These are phyloP conservation scores for Lentinula edodes DNA, from an alignment of 768 basidiomycete genomes.

Conservation along the genomic window DNA sequence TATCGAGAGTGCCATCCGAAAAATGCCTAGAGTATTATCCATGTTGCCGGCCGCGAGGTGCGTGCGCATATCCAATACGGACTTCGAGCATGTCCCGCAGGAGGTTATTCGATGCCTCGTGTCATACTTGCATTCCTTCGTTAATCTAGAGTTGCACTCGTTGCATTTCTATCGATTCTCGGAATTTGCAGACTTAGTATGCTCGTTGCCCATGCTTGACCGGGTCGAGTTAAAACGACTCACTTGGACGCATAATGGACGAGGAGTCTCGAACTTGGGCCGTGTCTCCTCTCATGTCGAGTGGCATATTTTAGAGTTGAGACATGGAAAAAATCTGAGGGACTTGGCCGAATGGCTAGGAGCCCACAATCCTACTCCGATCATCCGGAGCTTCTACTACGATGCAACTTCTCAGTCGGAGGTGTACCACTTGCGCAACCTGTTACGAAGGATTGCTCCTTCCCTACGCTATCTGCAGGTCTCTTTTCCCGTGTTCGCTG, in stretches of 20 bases:
- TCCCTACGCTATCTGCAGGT: slow-evolving; percentile 1
- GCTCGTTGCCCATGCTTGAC: neutral
- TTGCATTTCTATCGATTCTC: slow-evolving; percentile 6
- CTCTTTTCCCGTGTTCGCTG: neutral
- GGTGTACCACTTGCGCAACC: neutral
- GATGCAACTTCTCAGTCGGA: slow-evolving; percentile 1
- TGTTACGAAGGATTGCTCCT: neutral
- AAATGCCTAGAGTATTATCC: slow-evolving; percentile 3
- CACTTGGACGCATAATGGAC: slow-evolving; percentile 2
- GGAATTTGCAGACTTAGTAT: slow-evolving; percentile 3
- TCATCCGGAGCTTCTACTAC: slow-evolving; percentile 3
- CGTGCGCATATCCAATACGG: slow-evolving; percentile 7
- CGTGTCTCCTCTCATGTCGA: neutral
- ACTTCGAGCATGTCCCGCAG: slow-evolving; percentile 8
- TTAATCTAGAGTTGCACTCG: neutral
- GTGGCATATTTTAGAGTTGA: slow-evolving; percentile 6
- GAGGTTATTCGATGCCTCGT: slow-evolving; percentile 4
- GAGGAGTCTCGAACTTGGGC: neutral
- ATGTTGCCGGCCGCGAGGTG: neutral
- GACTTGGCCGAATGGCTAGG: slow-evolving; percentile 5
- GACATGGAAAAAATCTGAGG: neutral
- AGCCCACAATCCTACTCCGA: neutral
- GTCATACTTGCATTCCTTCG: neutral
- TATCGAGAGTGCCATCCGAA: neutral
- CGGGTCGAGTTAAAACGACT: neutral